phyloP scores from a whole-genome alignment of 164 flowering plant species.

The Chloranthus sessilifolius region DNA sequence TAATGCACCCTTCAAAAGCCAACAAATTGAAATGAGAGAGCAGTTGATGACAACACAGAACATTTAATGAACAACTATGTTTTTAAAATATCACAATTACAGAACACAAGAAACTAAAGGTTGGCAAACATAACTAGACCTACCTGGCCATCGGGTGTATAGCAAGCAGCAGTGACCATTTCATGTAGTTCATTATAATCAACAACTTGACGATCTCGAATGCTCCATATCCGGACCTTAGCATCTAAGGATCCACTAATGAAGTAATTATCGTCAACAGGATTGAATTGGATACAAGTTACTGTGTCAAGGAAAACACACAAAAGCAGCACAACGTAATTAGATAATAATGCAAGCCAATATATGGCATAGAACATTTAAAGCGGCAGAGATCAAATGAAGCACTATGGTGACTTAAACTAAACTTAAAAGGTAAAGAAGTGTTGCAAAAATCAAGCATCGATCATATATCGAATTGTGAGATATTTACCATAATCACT shows the following conservation, averaged over 20 bases:
- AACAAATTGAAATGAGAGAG: conserved; percentile 19
- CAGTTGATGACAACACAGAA: neutral
- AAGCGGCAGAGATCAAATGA: neutral
- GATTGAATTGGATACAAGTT: conserved; percentile 99
- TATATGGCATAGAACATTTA: neutral
- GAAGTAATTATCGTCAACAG: conserved; percentile 93
- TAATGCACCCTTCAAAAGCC: conserved; percentile 71
- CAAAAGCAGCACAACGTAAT: conserved; percentile 2
- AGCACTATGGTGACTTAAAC: neutral
- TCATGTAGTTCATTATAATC: conserved; percentile 98
- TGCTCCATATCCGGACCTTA: conserved; percentile 99
- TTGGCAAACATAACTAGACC: conserved; percentile 32
- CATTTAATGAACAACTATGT: too few relatives aligned
- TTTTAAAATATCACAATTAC: neutral
- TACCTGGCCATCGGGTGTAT: conserved; percentile 97
- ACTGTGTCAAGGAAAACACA: conserved; percentile 48
- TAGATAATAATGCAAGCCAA: conserved; percentile 7
- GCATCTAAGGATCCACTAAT: conserved; percentile 98
- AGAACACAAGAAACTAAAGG: neutral
- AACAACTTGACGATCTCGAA: conserved; percentile 92
- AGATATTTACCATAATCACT: conserved; percentile 90
- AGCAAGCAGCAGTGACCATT: conserved; percentile 99
- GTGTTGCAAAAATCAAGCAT: neutral
- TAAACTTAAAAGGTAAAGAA: neutral
- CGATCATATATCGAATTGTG: too few relatives aligned